Evolutionary conservation across 495 filamentous ascomycete genomes (phyloP).

Genomic region (Penicillium dipodomyicola): DNA sequence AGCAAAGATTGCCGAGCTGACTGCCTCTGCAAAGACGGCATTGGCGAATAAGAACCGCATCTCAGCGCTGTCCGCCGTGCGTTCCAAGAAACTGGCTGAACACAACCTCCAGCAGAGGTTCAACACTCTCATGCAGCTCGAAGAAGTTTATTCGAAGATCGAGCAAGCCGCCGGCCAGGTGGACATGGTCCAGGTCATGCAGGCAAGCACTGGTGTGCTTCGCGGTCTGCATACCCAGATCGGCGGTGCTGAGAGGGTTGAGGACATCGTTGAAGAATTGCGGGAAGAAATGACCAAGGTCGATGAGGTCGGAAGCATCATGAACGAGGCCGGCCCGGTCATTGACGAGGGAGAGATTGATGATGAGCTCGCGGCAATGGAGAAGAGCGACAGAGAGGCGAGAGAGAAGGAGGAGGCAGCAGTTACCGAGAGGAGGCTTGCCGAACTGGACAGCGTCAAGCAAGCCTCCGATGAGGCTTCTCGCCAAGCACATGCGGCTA

Average conservation of each 20-base stretch:
- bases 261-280: conserved; percentile 69
- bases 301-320: conserved; percentile 76
- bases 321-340: conserved; percentile 58
- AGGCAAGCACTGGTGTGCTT: conserved; percentile 68
- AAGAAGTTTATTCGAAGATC: conserved; percentile 75
- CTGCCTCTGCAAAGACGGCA: conserved; percentile 60
- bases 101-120: conserved; percentile 64
- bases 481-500: conserved; percentile 25
- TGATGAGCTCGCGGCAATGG: conserved; percentile 78
- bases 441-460: conserved; percentile 42
- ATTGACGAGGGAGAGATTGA: conserved; percentile 86
- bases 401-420: conserved; percentile 51
- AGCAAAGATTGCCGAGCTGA: conserved; percentile 48
- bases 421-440: conserved; percentile 45
- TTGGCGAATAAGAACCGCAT: conserved; percentile 68
- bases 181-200: conserved; percentile 75
- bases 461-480: conserved; percentile 36
- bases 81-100: conserved; percentile 77
- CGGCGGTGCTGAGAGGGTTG: conserved; percentile 74
- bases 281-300: conserved; percentile 77
- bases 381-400: conserved; percentile 61
- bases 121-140: conserved; percentile 72
- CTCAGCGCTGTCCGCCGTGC: conserved; percentile 72
- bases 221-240: conserved; percentile 68
- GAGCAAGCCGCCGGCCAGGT: conserved; percentile 83